A percentile compares a stretch with the other conserved stretches of the same genome.
Conservation (phyloP, 2,329 filamentous ascomycete genomes). For the Acarospora socialis region DNA sequence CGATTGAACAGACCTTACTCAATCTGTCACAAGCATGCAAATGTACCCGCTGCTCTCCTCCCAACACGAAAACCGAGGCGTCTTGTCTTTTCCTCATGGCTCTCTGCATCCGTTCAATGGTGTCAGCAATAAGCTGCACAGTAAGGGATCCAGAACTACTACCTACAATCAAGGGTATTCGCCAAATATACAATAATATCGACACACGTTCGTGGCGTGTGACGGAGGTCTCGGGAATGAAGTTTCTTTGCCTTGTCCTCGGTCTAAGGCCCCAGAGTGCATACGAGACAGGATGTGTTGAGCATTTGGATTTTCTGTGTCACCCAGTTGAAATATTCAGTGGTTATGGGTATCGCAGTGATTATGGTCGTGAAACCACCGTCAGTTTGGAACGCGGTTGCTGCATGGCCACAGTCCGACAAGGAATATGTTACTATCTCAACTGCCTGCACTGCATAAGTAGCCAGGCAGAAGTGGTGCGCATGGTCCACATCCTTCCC, state of each 20-base stretch:
- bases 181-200: neutral
- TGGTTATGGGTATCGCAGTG: neutral
- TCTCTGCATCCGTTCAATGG: neutral
- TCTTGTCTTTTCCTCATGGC: conserved; percentile 1
- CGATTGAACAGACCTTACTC: neutral
- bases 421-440: conserved; percentile 1
- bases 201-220: neutral
- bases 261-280: neutral
- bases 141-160: neutral
- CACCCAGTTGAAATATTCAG: neutral
- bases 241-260: neutral
- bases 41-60: neutral
- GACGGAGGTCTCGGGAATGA: neutral
- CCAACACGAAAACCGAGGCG: neutral
- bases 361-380: neutral
- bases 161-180: neutral
- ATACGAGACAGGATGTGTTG: neutral
- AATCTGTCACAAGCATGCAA: neutral
- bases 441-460: neutral
- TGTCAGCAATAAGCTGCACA: conserved; percentile 1
- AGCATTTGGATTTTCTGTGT: neutral
- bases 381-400: neutral
- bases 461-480: neutral
- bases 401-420: neutral
- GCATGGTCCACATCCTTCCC: conserved; percentile 1